These are phyloP conservation scores for Perkinsus marinus DNA, from an alignment of 169 alveolate genomes.

Conservation along the genomic window DNA sequence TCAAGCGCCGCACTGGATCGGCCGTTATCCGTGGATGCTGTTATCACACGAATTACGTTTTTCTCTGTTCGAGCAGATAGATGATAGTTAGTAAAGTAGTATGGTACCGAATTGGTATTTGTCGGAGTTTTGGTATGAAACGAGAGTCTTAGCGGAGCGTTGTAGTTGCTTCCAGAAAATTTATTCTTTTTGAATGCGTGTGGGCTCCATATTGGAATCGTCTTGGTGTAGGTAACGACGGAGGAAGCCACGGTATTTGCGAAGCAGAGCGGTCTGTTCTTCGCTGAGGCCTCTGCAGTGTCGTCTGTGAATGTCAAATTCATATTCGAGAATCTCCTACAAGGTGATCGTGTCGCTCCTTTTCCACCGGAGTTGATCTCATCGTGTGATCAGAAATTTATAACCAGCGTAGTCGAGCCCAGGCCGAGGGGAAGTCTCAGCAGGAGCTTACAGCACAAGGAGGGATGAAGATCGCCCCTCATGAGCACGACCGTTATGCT, in stretches of 20 bases:
- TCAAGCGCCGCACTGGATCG: too few relatives aligned
- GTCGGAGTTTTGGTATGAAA: too few relatives aligned
- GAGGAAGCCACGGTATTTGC: constrained; percentile 75
- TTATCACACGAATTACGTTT: too few relatives aligned
- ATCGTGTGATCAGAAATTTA: neutral
- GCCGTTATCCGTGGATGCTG: too few relatives aligned
- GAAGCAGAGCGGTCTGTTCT: constrained; percentile 62
- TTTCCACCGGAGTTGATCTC: too few relatives aligned
- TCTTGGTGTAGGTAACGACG: constrained; percentile 23
- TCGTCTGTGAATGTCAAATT: constrained; percentile 88
- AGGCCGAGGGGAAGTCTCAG: neutral
- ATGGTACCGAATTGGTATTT: too few relatives aligned
- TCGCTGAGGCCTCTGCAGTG: constrained; percentile 91
- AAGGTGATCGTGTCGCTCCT: constrained; percentile 25
- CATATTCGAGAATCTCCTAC: constrained; percentile 82
- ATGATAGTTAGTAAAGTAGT: too few relatives aligned
- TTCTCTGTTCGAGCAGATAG: too few relatives aligned
- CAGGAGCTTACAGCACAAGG: neutral
- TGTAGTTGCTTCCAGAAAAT: too few relatives aligned
- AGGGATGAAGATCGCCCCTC: neutral
- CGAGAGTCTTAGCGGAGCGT: too few relatives aligned
- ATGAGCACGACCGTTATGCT: neutral
- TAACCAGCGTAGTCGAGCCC: neutral
- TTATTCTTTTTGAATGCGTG: too few relatives aligned
- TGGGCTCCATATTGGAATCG: neutral